Conservation (phyloP, 176 grass and related monocot genomes). For the Lolium multiflorum region DNA sequence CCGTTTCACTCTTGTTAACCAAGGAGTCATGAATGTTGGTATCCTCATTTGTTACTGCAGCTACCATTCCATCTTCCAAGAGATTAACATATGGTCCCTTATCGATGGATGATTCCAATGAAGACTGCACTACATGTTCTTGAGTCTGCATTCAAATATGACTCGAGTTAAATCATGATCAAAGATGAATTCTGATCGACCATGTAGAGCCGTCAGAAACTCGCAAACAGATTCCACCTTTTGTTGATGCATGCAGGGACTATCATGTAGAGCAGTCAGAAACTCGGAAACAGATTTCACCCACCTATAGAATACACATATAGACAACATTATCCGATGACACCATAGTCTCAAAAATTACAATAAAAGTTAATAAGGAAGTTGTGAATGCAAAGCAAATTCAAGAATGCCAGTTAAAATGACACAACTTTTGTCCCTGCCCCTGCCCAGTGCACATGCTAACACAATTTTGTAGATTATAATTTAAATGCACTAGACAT, state of each 20-base stretch:
- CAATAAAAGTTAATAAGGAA: neutral
- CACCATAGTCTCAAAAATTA: neutral
- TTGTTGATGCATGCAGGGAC: constrained; percentile 72
- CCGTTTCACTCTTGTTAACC: constrained; percentile 26
- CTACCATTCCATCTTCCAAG: constrained; percentile 82
- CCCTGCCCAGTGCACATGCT: neutral
- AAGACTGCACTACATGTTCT: constrained; percentile 53
- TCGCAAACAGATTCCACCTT: constrained; percentile 67
- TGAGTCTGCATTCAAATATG: constrained; percentile 51
- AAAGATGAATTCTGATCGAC: constrained; percentile 22
- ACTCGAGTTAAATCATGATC: constrained; percentile 41
- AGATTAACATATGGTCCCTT: constrained; percentile 89
- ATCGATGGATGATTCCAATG: constrained; percentile 69
- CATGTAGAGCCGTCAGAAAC: constrained; percentile 70
- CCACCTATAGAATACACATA: constrained; percentile 71
- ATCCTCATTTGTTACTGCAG: constrained; percentile 60
- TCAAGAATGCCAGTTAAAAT: neutral
- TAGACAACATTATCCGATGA: neutral
- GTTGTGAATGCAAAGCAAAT: constrained; percentile 3
- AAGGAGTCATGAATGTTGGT: constrained; percentile 29
- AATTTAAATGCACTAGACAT: constrained; percentile 8
- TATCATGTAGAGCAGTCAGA: constrained; percentile 73
- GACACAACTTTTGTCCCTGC: neutral
- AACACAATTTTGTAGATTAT: neutral
- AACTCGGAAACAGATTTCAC: constrained; percentile 67